Conservation (phyloP, 2,329 filamentous ascomycete genomes). For the Penicillium sp. region DNA sequence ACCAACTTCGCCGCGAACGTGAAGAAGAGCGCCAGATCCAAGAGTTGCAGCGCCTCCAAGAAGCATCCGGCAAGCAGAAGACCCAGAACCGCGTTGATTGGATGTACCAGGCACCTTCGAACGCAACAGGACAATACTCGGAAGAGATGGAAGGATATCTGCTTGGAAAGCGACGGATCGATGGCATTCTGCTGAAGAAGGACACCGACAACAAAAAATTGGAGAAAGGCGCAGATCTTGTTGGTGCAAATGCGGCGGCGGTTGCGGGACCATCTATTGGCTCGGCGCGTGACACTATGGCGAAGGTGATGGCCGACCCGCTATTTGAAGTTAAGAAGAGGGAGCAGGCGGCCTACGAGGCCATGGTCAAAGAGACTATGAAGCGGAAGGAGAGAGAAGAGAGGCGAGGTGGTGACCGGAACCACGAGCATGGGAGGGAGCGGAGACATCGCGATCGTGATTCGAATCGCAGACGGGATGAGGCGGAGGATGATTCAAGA, state of each 20-base stretch:
- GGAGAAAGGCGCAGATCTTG: slow-evolving; percentile 62
- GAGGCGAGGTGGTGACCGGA: slow-evolving; percentile 17
- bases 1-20: slow-evolving; percentile 87
- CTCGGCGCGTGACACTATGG: slow-evolving; percentile 73
- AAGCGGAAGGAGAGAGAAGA: slow-evolving; percentile 29
- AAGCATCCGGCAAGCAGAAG: slow-evolving; percentile 81
- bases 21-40: slow-evolving; percentile 91
- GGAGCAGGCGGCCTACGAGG: slow-evolving; percentile 77
- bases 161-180: slow-evolving; percentile 87
- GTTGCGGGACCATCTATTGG: slow-evolving; percentile 57
- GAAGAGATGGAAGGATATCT: slow-evolving; percentile 95
- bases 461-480: slow-evolving; percentile 25
- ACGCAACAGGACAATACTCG: slow-evolving; percentile 66
- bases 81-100: slow-evolving; percentile 85
- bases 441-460: slow-evolving; percentile 23
- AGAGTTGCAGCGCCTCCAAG: slow-evolving; percentile 85
- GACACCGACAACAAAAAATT: slow-evolving; percentile 73
- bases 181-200: slow-evolving; percentile 74
- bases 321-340: slow-evolving; percentile 90
- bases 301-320: slow-evolving; percentile 88
- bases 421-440: slow-evolving; percentile 18
- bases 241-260: slow-evolving; percentile 17
- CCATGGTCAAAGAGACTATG: slow-evolving; percentile 47
- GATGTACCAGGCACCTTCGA: slow-evolving; percentile 92
- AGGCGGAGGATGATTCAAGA: slow-evolving; percentile 19